Evolutionary conservation across 768 basidiomycete genomes (phyloP).

Genomic region (Clitopilus passeckerianus): DNA sequence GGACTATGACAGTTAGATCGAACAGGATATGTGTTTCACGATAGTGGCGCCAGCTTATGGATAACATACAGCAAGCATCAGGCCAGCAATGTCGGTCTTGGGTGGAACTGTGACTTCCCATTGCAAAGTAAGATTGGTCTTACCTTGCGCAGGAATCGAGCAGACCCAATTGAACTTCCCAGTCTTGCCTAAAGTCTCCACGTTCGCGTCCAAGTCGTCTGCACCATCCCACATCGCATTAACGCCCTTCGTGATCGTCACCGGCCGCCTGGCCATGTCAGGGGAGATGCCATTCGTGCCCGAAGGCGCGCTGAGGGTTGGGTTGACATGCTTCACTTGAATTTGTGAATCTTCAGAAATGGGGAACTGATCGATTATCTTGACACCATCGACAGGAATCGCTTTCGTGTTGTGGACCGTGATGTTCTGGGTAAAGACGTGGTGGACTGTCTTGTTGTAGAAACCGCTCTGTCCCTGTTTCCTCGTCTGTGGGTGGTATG

Average conservation of each 20-base stretch:
- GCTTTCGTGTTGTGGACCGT: conserved; percentile 12
- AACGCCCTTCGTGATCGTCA: conserved; percentile 18
- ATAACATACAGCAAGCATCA: background rate
- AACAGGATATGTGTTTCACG: no score
- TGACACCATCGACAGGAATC: conserved; percentile 5
- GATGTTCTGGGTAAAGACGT: conserved; percentile 8
- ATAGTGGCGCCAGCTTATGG: background rate
- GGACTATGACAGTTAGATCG: background rate
- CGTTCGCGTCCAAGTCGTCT: conserved; percentile 12
- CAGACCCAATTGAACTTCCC: conserved; percentile 30
- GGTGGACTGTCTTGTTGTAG: conserved; percentile 1
- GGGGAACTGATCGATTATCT: conserved; percentile 10
- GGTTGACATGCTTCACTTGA: conserved; percentile 1
- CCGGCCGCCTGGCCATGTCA: conserved; percentile 2
- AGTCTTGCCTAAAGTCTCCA: conserved; percentile 21
- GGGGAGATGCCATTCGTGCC: background rate
- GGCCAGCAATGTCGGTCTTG: conserved; percentile 1
- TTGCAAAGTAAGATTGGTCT: conserved; percentile 22
- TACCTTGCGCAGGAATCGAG: conserved; percentile 22
- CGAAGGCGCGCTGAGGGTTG: background rate
- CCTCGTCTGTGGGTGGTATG: conserved; percentile 16
- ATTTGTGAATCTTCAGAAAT: conserved; percentile 4
- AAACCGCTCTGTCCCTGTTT: conserved; percentile 15
- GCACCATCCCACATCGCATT: conserved; percentile 27
- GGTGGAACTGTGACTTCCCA: conserved; percentile 6